Evolutionary conservation across 2,329 filamentous ascomycete species (phyloP), one percentile per base, ranked within the genome.

Genomic region (Colletotrichum australisinense): DNA sequence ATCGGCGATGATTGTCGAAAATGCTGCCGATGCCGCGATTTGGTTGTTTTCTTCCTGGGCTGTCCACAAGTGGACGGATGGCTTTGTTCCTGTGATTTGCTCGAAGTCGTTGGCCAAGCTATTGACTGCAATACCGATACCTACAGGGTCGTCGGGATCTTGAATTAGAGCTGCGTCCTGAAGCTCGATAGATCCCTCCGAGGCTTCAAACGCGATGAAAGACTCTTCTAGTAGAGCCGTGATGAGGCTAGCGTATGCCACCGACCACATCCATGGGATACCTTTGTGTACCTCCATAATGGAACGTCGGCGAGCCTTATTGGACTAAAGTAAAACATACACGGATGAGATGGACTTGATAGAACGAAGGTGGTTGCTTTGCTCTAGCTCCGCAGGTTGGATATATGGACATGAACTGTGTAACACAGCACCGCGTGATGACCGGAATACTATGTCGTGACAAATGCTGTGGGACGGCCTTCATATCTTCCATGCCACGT

Each of bases 11-110:
- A 14, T 35, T 7, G 53, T 66, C 7, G 71, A 56, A 14, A 63
- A 46, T 7, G 24, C 28, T 5, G 57, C 49, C 19, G 2, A 16
- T 28, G 22, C 6, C 9, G 8, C 22, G 4, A 32, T 59, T 57
- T 30, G 38, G 24, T 58, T 73, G 12, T 26, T 19, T n/a, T 55
- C 66, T 5, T 32, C n/a, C 14, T 12, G 11, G 7, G 14, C 38
- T 7, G 38, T 11, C 72, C 70, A 73, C 8, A 32, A 9, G 12
- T 65, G 58, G 14, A 69, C 24, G 1, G 66, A 14, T 8, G 66
- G 70, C 70, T 69, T 66, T 7, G n/a, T 59, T 42, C 66, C 66
- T 2, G 72, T 74, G 19, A 74, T 67, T 16, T 74, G 63, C 32
- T 59, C 67, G 7, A 63, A 35, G 32, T 71, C 67, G 12, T n/a